Base-by-base conservation (phyloP, 148 eudicot species). In the Chenopodium quinoa region DNA sequence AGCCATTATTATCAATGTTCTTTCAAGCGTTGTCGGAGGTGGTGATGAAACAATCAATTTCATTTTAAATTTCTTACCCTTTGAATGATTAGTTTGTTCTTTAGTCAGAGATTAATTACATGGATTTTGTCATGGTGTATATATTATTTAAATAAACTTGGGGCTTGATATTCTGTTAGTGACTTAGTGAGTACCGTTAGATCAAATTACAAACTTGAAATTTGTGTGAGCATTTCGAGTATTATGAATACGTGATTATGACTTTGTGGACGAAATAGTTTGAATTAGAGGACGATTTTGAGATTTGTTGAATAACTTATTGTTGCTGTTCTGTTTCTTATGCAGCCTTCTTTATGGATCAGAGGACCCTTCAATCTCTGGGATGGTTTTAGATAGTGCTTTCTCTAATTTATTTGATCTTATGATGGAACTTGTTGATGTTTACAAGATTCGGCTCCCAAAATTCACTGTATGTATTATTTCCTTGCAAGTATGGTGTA, bases 341-440 rank as follows among this genome's bases (percentile, higher is more conserved):
- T 85, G 87, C 93, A 94, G 98, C 89, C 91, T 94, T 85, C 93
- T 94, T 82, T 94, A 92, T 89, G 98, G 93, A 88, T 92, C 95
- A 29, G 97, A 92, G 85, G 98, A 94, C 84, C 98, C 98, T 79
- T 94, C 93, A 76, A 88, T 94, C 77, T 90, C 97, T 72, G 98
- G 97, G 83, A 88, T 94, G 93, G 98, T 92, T 79, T 78, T 94
- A 85, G 98, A 94, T 84, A 94, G 98, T 84, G 95, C 93, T 63
- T 94, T 94, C 86, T 90, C 98, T 62, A 91, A 92, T 86, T 88
- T 94, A 80, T 92, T 89, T 89, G 86, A 92, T 88, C 90, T 94
- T 67, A 92, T 92, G 97, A 87, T 92, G 93, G 98, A 94, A 85
- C 93, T 94, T 77, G 98, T 92, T 73, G 97, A 94, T 88, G 92